Evolutionary conservation across 768 basidiomycete species (phyloP).

Genomic region (Lactarius trivialis): DNA sequence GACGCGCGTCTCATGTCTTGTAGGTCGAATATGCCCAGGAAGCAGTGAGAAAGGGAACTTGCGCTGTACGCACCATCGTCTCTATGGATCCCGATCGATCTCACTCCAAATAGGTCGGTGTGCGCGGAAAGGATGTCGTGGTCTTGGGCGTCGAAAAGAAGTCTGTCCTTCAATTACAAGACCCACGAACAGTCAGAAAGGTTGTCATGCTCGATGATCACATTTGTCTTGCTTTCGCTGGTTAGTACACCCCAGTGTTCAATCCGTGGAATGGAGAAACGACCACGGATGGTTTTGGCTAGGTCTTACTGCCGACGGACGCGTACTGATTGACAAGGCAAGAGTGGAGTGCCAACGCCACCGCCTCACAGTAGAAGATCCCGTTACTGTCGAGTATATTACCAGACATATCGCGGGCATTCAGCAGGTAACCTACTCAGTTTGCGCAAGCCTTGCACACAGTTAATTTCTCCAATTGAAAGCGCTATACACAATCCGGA

Average conservation of each 20-base stretch:
- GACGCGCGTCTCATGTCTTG: slow-evolving; percentile 24
- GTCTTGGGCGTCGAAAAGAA: slow-evolving; percentile 99
- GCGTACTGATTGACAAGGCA: slow-evolving; percentile 96
- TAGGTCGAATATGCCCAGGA: slow-evolving; percentile 99
- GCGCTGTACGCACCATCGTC: slow-evolving; percentile 60
- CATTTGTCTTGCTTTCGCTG: slow-evolving; percentile 94
- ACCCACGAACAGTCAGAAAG: slow-evolving; percentile 94
- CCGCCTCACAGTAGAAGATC: slow-evolving; percentile 95
- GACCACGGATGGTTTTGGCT: slow-evolving; percentile 15
- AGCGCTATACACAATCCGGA: slow-evolving; percentile 98
- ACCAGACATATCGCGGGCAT: slow-evolving; percentile 98
- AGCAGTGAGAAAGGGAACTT: slow-evolving; percentile 94
- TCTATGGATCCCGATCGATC: neutral
- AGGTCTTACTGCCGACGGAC: slow-evolving; percentile 97
- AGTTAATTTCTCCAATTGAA: slow-evolving; percentile 1
- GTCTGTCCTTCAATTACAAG: slow-evolving; percentile 93
- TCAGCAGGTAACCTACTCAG: slow-evolving; percentile 66
- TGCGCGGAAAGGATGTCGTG: slow-evolving; percentile 89
- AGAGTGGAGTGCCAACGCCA: slow-evolving; percentile 97
- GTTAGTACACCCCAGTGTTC: slow-evolving; percentile 39
- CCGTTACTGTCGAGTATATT: slow-evolving; percentile 97
- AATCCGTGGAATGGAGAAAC: slow-evolving; percentile 8
- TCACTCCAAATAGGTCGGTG: slow-evolving; percentile 66
- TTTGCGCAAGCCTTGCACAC: neutral
- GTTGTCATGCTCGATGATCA: slow-evolving; percentile 99